These are phyloP conservation scores for Thalassia testudinum DNA, from an alignment of 116 monocot genomes.

Conservation along the genomic window DNA sequence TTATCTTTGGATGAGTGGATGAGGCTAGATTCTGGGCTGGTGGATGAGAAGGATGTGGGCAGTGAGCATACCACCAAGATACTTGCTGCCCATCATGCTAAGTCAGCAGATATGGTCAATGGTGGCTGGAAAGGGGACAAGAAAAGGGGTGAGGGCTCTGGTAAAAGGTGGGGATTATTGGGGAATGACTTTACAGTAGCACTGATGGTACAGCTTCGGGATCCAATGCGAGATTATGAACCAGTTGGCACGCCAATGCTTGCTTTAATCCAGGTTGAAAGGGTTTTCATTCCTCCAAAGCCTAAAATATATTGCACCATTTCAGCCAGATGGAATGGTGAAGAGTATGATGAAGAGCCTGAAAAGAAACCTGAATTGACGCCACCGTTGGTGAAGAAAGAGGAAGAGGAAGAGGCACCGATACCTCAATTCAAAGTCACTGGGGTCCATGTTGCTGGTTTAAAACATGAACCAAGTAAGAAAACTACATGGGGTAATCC, in stretches of 20 bases:
- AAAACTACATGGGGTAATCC: slow-evolving; percentile 54
- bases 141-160: slow-evolving; percentile 40
- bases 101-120: slow-evolving; percentile 30
- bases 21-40: slow-evolving; percentile 72
- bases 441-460: slow-evolving; percentile 84
- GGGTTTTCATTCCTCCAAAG: slow-evolving; percentile 41
- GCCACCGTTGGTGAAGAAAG: slow-evolving; percentile 23
- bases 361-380: slow-evolving; percentile 14
- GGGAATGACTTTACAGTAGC: slow-evolving; percentile 59
- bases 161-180: slow-evolving; percentile 67
- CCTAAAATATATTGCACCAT: slow-evolving; percentile 32
- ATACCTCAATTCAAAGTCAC: slow-evolving; percentile 72
- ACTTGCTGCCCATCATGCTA: slow-evolving; percentile 85
- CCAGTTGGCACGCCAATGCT: slow-evolving; percentile 61
- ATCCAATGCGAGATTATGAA: slow-evolving; percentile 45
- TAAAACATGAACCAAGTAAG: slow-evolving; percentile 66
- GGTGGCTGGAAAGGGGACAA: slow-evolving; percentile 33
- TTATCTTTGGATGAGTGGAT: slow-evolving; percentile 90
- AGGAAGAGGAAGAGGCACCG: slow-evolving; percentile 36
- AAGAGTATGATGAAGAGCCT: slow-evolving; percentile 24
- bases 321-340: slow-evolving; percentile 22
- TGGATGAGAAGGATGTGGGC: slow-evolving; percentile 58
- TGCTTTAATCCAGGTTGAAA: slow-evolving; percentile 44
- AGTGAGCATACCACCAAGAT: slow-evolving; percentile 81
- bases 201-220: slow-evolving; percentile 59